phyloP scores from a whole-genome alignment of 2,329 filamentous ascomycete genomes.

The Didymellaceae sp. region DNA sequence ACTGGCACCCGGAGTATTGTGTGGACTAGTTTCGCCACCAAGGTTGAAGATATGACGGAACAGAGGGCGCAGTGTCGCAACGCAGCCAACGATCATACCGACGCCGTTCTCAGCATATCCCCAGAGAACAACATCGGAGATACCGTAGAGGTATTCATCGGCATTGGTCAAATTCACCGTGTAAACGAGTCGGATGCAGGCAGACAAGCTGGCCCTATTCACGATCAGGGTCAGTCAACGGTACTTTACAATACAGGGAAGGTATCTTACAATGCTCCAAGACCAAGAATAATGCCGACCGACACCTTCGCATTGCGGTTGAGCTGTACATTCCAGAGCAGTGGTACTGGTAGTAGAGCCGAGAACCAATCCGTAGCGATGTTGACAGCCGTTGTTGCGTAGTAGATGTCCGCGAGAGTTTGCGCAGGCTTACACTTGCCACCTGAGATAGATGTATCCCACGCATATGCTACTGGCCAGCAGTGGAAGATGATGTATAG shows the following conservation, averaged over 20 bases:
- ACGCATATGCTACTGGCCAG: constrained; percentile 35
- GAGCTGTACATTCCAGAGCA: constrained; percentile 36
- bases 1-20: constrained; percentile 1
- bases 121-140: constrained; percentile 48
- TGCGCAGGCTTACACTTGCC: constrained; percentile 35
- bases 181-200: constrained; percentile 45
- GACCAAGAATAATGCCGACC: constrained; percentile 26
- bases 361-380: constrained; percentile 48
- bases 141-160: constrained; percentile 41
- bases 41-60: constrained; percentile 35
- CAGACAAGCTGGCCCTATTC: constrained; percentile 35
- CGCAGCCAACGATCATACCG: constrained; percentile 44
- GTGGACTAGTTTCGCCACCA: constrained; percentile 15
- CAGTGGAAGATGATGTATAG: constrained; percentile 50
- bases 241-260: too few species aligned
- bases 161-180: constrained; percentile 43
- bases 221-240: constrained; percentile 7
- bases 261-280: constrained; percentile 32
- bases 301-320: constrained; percentile 36
- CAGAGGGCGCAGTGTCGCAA: constrained; percentile 44
- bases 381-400: constrained; percentile 46
- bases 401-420: constrained; percentile 43
- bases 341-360: constrained; percentile 37
- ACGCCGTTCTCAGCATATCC: constrained; percentile 48
- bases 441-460: constrained; percentile 34